A percentile compares a stretch with the other conserved stretches of the same genome.
These are phyloP conservation scores for Fraxinus excelsior DNA, from an alignment of 257 asterid genomes.

Conservation along the genomic window DNA sequence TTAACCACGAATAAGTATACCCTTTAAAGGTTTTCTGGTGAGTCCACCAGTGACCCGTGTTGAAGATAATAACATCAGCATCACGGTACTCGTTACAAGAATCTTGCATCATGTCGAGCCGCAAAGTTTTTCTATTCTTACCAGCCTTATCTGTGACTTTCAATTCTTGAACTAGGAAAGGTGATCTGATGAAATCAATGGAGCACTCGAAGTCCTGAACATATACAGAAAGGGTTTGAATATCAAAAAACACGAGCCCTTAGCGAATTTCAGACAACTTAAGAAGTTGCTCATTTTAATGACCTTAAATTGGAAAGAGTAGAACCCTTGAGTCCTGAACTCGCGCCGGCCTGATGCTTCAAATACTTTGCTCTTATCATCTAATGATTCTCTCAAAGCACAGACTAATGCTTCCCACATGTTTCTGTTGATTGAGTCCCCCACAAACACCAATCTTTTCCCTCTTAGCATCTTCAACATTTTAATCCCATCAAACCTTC, in stretches of 20 bases:
- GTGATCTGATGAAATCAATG: constrained; percentile 56
- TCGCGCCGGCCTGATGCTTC: constrained; percentile 46
- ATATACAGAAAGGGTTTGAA: neutral
- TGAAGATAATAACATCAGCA: constrained; percentile 68
- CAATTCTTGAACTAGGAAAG: constrained; percentile 70
- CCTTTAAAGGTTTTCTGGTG: constrained; percentile 52
- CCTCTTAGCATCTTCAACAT: constrained; percentile 57
- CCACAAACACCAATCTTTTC: constrained; percentile 60
- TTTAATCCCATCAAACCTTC: constrained; percentile 54
- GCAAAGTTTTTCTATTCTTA: constrained; percentile 45
- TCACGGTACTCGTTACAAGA: constrained; percentile 39
- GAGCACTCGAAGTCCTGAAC: constrained; percentile 54
- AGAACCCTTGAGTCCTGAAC: constrained; percentile 49
- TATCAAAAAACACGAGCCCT: neutral
- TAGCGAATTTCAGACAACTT: neutral
- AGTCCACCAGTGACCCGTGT: constrained; percentile 88
- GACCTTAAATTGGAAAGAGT: constrained; percentile 57
- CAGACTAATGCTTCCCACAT: constrained; percentile 73
- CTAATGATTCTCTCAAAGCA: constrained; percentile 43
- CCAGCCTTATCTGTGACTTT: constrained; percentile 40
- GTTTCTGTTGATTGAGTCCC: constrained; percentile 69
- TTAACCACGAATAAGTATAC: constrained; percentile 19
- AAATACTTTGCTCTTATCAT: constrained; percentile 39
- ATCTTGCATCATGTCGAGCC: constrained; percentile 50
- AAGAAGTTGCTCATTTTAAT: neutral